Evolutionary conservation across 2,329 filamentous ascomycete genomes (phyloP).

Genomic region (Cryphonectria radicalis): DNA sequence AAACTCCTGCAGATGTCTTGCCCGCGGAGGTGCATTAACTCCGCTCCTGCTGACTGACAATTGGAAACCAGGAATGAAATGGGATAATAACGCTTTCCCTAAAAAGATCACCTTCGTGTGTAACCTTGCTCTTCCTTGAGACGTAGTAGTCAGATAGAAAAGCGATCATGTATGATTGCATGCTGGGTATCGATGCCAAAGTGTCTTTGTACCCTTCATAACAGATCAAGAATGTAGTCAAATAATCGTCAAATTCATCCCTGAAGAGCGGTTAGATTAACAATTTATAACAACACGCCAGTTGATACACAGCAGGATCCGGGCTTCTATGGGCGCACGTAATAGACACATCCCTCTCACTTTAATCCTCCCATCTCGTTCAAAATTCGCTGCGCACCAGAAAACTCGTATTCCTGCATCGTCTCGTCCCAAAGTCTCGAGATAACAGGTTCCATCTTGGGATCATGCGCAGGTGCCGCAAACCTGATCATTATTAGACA

Average conservation of each 20-base stretch:
- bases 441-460: slow-evolving; percentile 1
- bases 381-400: not conserved
- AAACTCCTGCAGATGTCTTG: not conserved
- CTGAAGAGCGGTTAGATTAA: no score
- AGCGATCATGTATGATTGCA: no score
- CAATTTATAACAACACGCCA: not conserved
- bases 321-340: not conserved
- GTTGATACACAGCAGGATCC: not conserved
- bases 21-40: not conserved
- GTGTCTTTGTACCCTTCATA: no score
- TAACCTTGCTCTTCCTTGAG: no score
- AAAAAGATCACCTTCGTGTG: no score
- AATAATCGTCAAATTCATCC: no score
- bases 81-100: no score
- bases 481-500: not conserved
- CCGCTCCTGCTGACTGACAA: not conserved
- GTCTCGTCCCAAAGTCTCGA: slow-evolving; percentile 23
- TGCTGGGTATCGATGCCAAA: no score
- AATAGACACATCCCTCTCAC: not conserved
- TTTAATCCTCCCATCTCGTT: not conserved
- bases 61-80: no score
- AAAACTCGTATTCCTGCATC: slow-evolving; percentile 24
- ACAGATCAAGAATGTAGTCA: no score
- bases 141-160: no score
- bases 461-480: slow-evolving; percentile 3